Conservation (phyloP, 352 stramenopile genomes). For the Pythium scleroteichum region DNA sequence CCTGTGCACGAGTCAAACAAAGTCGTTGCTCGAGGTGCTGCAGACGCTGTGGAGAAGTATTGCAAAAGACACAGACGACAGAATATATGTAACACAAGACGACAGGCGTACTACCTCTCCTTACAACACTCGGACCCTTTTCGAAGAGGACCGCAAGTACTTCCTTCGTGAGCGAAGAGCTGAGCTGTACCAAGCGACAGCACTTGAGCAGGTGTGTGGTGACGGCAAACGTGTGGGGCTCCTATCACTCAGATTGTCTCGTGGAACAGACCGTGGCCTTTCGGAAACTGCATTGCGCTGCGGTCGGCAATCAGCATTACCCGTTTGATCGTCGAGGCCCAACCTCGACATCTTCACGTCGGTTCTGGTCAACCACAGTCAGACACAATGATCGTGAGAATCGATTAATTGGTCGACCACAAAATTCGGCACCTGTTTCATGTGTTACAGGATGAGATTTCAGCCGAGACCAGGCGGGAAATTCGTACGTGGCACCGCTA, state of each 20-base stretch:
- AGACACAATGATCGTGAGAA: conserved; percentile 1
- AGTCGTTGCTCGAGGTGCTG: conserved; percentile 46
- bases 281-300: conserved; percentile 49
- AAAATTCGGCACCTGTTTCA: conserved; percentile 62
- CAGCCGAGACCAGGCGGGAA: conserved; percentile 53
- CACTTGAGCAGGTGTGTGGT: conserved; percentile 9
- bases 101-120: no score
- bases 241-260: not conserved
- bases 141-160: conserved; percentile 24
- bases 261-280: conserved; percentile 36
- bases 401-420: conserved; percentile 45
- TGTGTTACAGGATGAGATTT: conserved; percentile 59
- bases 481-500: conserved; percentile 47
- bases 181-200: conserved; percentile 10
- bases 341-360: conserved; percentile 6
- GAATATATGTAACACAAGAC: not conserved
- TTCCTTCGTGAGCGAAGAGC: conserved; percentile 21
- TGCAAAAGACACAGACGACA: conserved; percentile 28
- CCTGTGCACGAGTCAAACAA: conserved; percentile 19
- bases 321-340: conserved; percentile 41
- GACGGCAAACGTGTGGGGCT: not conserved
- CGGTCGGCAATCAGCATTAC: conserved; percentile 45
- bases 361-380: not conserved
- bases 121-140: conserved; percentile 15
- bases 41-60: conserved; percentile 53